These are phyloP conservation scores for Fagus crenata DNA, from an alignment of 306 rosid species.

Conservation along the genomic window DNA sequence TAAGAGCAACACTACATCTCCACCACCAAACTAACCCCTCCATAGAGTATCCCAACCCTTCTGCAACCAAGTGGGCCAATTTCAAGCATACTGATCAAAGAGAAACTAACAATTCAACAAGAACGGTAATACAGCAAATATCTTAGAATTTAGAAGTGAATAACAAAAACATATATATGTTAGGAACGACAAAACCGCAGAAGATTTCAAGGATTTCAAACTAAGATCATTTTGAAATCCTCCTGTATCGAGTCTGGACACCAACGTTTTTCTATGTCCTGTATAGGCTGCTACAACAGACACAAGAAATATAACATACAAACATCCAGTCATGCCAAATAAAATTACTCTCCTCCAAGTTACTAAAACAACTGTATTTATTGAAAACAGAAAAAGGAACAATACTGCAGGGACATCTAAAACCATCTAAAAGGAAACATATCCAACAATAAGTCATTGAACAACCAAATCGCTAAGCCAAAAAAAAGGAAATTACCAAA, in stretches of 20 bases:
- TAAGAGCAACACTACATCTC: not conserved
- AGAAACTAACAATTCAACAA: not conserved
- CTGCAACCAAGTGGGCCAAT: not conserved
- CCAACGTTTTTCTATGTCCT: not conserved
- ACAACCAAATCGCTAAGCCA: not conserved
- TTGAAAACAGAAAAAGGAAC: not conserved
- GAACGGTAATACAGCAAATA: not conserved
- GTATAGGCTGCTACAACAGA: constrained; percentile 1
- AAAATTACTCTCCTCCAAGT: not conserved
- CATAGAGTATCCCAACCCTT: not conserved
- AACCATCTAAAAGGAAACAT: not conserved
- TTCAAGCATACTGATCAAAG: not conserved
- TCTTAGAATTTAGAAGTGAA: not conserved
- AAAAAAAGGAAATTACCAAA: not conserved
- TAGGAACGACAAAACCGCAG: not conserved
- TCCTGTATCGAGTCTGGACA: not conserved
- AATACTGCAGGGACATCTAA: not conserved
- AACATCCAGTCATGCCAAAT: not conserved
- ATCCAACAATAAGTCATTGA: not conserved
- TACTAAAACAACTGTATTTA: not conserved
- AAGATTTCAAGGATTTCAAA: not conserved
- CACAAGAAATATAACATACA: not conserved
- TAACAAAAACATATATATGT: not conserved
- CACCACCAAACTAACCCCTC: not conserved
- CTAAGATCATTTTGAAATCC: not conserved